phyloP scores from a whole-genome alignment of 1,139 yeast species.

The Saccharomyces hybrid region DNA sequence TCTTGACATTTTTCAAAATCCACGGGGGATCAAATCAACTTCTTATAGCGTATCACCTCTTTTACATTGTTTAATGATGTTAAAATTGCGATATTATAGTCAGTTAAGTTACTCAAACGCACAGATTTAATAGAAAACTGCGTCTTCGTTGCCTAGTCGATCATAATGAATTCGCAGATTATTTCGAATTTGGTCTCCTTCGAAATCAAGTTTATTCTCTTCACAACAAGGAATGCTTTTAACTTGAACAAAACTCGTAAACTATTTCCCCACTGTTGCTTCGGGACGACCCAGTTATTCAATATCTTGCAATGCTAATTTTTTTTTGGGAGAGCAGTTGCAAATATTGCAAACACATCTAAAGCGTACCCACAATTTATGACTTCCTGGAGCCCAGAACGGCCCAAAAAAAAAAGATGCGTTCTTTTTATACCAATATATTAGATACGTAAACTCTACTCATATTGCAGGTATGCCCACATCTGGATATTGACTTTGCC shows the following conservation, averaged over 20 bases:
- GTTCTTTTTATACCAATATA: no score
- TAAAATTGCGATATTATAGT: no score
- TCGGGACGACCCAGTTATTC: neutral
- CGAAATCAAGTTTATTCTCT: neutral
- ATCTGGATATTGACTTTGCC: neutral
- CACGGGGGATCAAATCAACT: neutral
- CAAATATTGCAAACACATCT: no score
- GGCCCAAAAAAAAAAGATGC: neutral
- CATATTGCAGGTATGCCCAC: neutral
- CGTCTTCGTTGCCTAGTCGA: neutral
- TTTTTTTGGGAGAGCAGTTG: neutral
- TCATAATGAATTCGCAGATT: no score
- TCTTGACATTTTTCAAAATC: neutral
- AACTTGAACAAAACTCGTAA: neutral
- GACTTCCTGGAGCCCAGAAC: neutral
- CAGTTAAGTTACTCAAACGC: neutral
- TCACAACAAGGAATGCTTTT: neutral
- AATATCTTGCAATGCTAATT: no score
- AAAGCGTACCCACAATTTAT: neutral
- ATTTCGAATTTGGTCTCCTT: neutral
- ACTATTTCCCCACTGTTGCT: neutral
- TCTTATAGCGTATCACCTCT: neutral
- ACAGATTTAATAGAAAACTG: neutral
- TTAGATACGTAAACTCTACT: no score
- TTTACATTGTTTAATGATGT: neutral